Base-by-base conservation (phyloP, 371 early-diverging fungal genomes). In the Mucor velutinosus region DNA sequence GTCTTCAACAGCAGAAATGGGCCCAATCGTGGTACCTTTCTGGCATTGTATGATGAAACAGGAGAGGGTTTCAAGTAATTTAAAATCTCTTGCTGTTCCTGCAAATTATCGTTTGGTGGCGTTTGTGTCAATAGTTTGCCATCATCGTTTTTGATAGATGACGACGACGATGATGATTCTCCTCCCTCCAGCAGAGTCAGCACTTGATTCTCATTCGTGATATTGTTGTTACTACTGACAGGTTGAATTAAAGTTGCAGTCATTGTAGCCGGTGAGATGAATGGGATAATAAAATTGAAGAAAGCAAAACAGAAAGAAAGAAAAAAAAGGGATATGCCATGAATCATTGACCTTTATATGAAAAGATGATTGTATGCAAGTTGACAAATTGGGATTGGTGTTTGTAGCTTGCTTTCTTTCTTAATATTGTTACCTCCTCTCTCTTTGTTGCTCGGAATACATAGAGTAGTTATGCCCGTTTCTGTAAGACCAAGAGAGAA, bases 1-100 rank as follows among this genome's bases (percentile, higher is more conserved):
- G 96, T 95, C 77, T 97, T 97, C 19, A 95, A 86, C 41, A 99
- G 81, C 14, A 92, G 87, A 76, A 97, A 99, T 47, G 96, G 93
- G 2, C 98, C 98, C 77, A 98, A 88, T 77, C 90, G 87, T 10
- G 76, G 72, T 6, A 69, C 70, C 63, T 70, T 74, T 59, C 76
- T 71, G 12, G 60, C n/a, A 23, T 41, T 30, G 8, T 27, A 62
- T 15, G 41, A 78, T 47, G 80, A 74, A 29, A 71, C 70, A 29
- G 80, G 76, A 7, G 80, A 77, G 12, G 77, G 69, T 17, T 74
- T 74, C 87, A 23, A 87, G 86, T 45, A 89, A 62, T 59, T 86
- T 85, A 62, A 80, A 73, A 64, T 89, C 87, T 65, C 86, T 86
- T 59, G 85, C 86, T 59, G 83, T 30, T 23, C 41, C 77, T 60